Conservation (phyloP, 192 early-diverging fungal species). For the Dimargaris cristalligena region DNA sequence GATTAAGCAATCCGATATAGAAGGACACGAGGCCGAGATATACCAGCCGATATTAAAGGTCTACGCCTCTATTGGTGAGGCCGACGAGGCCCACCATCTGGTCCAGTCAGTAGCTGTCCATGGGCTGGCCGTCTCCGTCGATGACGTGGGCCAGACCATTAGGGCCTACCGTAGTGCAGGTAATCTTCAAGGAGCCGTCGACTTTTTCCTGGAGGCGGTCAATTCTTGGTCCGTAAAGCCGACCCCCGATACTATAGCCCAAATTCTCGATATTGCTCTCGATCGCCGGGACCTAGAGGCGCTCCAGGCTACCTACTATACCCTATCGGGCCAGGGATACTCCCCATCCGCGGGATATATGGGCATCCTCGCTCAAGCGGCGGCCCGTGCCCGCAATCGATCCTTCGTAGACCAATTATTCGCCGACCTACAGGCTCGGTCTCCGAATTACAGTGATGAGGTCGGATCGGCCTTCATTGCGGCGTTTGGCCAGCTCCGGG, state of each 20-base stretch:
- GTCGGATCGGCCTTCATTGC: background rate
- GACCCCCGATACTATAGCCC: background rate
- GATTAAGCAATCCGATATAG: background rate
- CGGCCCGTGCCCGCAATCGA: background rate
- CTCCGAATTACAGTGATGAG: background rate
- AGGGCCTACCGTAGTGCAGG: background rate
- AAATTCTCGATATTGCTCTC: background rate
- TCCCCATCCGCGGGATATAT: background rate
- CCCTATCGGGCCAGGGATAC: background rate
- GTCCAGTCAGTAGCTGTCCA: background rate
- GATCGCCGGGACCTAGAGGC: background rate
- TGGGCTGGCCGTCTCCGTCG: too few species aligned
- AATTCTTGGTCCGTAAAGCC: background rate
- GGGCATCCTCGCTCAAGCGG: background rate
- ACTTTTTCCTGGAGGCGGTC: background rate
- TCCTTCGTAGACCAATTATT: background rate
- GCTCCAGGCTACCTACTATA: background rate
- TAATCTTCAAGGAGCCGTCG: background rate
- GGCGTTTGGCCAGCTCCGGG: conserved; percentile 1
- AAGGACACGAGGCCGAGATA: background rate
- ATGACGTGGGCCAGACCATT: background rate
- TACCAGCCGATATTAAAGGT: background rate
- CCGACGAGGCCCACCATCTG: background rate
- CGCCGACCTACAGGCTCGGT: background rate
- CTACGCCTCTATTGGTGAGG: background rate